Conservation (phyloP, 495 filamentous ascomycete genomes). For the Aspergillus wentii region DNA sequence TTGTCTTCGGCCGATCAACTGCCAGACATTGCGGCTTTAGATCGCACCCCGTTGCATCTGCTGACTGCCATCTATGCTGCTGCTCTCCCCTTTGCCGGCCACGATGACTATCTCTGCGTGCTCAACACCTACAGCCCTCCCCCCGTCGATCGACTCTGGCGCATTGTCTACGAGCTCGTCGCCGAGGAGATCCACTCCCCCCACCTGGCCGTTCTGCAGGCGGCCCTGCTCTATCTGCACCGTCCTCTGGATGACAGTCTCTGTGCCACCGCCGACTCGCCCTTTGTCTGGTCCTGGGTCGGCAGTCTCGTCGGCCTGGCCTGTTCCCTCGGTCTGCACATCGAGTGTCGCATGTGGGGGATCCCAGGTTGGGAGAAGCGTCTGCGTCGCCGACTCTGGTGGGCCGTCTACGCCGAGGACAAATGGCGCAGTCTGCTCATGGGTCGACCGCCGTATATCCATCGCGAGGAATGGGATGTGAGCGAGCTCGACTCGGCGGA, state of each 20-base stretch:
- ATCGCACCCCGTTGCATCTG: conserved; percentile 23
- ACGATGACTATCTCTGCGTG: conserved; percentile 28
- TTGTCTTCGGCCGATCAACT: conserved; percentile 13
- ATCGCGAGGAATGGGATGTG: conserved; percentile 78
- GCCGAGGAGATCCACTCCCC: conserved; percentile 31
- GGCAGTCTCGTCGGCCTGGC: conserved; percentile 29
- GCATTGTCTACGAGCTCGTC: conserved; percentile 27
- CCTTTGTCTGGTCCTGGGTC: conserved; percentile 33
- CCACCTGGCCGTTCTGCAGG: conserved; percentile 27
- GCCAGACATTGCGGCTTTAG: conserved; percentile 14
- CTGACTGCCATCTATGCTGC: conserved; percentile 34
- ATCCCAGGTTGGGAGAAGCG: conserved; percentile 85
- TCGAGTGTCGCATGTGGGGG: conserved; percentile 83
- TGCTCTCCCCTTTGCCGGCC: conserved; percentile 25
- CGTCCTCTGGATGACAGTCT: conserved; percentile 15
- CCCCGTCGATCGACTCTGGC: conserved; percentile 24
- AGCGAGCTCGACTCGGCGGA: conserved; percentile 61
- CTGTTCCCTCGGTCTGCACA: conserved; percentile 65
- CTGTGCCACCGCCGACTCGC: conserved; percentile 21
- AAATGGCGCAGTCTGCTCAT: conserved; percentile 89
- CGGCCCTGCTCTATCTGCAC: conserved; percentile 30
- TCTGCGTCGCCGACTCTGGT: conserved; percentile 76
- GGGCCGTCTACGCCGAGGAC: conserved; percentile 90
- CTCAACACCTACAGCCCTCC: conserved; percentile 24
- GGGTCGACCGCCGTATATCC: conserved; percentile 78